phyloP scores from a whole-genome alignment of 176 grass and related monocot genomes.

The Oryza coarctata region DNA sequence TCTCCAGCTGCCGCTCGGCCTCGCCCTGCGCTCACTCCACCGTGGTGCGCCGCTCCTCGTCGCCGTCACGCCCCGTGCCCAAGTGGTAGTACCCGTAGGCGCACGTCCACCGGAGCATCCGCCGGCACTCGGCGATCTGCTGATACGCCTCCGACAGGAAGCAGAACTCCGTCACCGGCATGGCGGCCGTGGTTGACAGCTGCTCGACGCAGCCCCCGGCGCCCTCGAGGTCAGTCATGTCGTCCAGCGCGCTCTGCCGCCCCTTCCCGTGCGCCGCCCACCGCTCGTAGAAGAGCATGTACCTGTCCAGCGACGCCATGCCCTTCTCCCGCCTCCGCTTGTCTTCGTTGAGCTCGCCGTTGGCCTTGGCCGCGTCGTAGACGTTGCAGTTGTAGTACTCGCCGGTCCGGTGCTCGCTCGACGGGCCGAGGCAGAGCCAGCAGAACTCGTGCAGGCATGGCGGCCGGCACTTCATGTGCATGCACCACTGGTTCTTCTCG shows the following conservation, averaged over 20 bases:
- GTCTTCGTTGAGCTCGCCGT: conserved; percentile 13
- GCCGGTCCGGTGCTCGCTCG: background rate
- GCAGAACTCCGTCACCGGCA: background rate
- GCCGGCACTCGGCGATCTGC: conserved; percentile 36
- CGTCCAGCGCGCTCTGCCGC: background rate
- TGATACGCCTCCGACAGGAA: conserved; percentile 19
- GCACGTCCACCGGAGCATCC: conserved; percentile 25
- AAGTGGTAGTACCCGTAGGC: conserved; percentile 22
- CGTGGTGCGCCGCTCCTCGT: background rate
- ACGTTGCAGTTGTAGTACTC: conserved; percentile 33
- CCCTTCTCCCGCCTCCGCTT: conserved; percentile 14
- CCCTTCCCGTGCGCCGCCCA: conserved; percentile 33
- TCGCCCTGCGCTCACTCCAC: conserved; percentile 6
- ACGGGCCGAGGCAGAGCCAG: conserved; percentile 54
- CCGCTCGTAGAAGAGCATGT: conserved; percentile 41
- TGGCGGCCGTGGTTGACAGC: background rate
- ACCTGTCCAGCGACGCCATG: conserved; percentile 26
- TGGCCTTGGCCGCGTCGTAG: conserved; percentile 25
- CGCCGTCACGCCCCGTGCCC: background rate
- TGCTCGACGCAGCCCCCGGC: background rate
- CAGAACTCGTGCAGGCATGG: conserved; percentile 54
- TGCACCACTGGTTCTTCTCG: conserved; percentile 63
- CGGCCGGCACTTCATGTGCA: conserved; percentile 47
- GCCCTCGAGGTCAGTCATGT: background rate
- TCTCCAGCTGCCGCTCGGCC: conserved; percentile 25